Conservation (phyloP, 1,284 basidiomycete genomes). For the Fomitiporia mediterranea region DNA sequence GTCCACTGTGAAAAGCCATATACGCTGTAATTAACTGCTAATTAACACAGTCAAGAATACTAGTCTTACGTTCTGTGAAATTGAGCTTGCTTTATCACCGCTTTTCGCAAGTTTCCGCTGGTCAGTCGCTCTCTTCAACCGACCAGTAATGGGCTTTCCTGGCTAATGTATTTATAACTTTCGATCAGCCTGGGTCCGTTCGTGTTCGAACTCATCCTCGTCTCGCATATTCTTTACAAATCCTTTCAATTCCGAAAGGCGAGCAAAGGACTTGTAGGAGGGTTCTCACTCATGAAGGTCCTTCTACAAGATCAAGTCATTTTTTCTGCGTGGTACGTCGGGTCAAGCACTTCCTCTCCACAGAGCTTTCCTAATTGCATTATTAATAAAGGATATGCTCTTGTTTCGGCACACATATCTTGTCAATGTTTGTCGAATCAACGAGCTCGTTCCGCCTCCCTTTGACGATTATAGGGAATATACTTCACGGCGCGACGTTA, state of each 20-base stretch:
- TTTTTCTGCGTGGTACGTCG: constrained; percentile 31
- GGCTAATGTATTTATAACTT: constrained; percentile 55
- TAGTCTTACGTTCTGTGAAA: neutral
- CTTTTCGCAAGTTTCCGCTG: neutral
- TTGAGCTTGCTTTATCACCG: neutral
- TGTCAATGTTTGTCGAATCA: neutral
- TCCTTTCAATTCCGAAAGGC: neutral
- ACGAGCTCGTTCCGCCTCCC: neutral
- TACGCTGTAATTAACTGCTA: neutral
- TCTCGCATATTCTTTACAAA: constrained; percentile 80
- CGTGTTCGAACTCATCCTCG: constrained; percentile 85
- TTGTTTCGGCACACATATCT: neutral
- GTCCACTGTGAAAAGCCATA: neutral
- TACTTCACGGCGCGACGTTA: neutral
- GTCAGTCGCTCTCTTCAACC: too few species aligned
- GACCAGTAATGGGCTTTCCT: constrained; percentile 31
- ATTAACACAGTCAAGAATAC: neutral
- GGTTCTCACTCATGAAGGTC: neutral
- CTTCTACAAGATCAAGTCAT: constrained; percentile 61
- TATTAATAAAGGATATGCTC: neutral
- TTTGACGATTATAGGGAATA: neutral
- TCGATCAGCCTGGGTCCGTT: constrained; percentile 88
- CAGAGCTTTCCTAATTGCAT: neutral
- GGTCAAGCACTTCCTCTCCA: neutral
- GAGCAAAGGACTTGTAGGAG: neutral